Percentiles rank a stretch among this genome's conserved stretches.
These are phyloP conservation scores for Leptographium lundbergii DNA, from an alignment of 2,329 filamentous ascomycete genomes.

Conservation along the genomic window DNA sequence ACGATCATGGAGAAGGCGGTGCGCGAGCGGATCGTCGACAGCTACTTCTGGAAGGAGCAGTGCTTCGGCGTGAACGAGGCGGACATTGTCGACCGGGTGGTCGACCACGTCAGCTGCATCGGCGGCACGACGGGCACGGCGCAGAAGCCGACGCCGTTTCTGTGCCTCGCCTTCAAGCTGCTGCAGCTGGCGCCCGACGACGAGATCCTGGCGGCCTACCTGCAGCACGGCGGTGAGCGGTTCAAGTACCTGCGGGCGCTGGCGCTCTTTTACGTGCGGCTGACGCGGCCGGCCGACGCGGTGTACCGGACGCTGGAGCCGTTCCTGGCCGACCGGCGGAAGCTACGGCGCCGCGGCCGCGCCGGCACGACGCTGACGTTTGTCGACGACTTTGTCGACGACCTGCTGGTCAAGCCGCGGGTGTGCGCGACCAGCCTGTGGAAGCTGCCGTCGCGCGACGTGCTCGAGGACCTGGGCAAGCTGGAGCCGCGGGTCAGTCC, in stretches of 20 bases:
- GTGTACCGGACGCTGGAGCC: conserved; percentile 75
- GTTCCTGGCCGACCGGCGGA: conserved; percentile 68
- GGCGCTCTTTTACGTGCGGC: conserved; percentile 82
- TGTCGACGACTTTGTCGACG: conserved; percentile 89
- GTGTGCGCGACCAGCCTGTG: conserved; percentile 86
- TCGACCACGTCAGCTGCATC: conserved; percentile 67
- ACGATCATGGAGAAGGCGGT: conserved; percentile 93
- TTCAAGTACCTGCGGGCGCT: conserved; percentile 85
- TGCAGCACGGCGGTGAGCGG: conserved; percentile 59
- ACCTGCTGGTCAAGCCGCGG: conserved; percentile 75
- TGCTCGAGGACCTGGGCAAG: conserved; percentile 79
- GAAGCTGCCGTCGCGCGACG: conserved; percentile 73
- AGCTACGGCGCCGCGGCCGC: conserved; percentile 65
- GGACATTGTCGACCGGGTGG: conserved; percentile 76
- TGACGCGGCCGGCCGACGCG: conserved; percentile 72
- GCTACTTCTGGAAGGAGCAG: conserved; percentile 97
- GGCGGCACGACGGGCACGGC: conserved; percentile 77
- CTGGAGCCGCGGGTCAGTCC: conserved; percentile 78
- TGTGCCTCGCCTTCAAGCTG: conserved; percentile 90
- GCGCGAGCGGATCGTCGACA: conserved; percentile 87
- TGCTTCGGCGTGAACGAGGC: conserved; percentile 88
- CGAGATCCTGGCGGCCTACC: conserved; percentile 67
- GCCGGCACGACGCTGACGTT: conserved; percentile 64
- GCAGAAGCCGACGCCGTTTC: conserved; percentile 82
- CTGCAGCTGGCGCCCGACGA: conserved; percentile 75